Evolutionary conservation across 2,329 filamentous ascomycete genomes (phyloP).

Genomic region (Stachybotrys chlorohalonatus): DNA sequence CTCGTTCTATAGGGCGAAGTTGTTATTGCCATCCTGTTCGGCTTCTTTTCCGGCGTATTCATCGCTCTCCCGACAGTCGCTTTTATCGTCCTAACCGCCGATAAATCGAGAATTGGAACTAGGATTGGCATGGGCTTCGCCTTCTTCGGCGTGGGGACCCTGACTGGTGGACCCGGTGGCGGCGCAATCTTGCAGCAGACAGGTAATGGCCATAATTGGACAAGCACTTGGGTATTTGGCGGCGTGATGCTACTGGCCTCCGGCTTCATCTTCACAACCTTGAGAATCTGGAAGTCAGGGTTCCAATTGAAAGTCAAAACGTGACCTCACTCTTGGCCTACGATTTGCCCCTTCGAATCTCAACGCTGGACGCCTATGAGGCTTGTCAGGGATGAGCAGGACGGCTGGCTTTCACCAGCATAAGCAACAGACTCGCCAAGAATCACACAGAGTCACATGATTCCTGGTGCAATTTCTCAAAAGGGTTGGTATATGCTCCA

Average conservation of each 20-base stretch:
- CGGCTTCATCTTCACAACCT: neutral
- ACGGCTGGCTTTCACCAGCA: no score
- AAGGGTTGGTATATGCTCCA: no score
- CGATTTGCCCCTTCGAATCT: no score
- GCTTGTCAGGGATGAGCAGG: no score
- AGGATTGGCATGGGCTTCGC: constrained; percentile 29
- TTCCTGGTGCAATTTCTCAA: no score
- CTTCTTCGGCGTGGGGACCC: constrained; percentile 18
- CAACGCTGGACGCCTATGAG: no score
- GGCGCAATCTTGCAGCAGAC: constrained; percentile 18
- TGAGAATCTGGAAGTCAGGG: neutral
- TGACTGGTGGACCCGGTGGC: constrained; percentile 24
- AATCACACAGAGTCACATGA: no score
- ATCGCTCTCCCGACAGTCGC: constrained; percentile 29
- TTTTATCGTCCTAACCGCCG: constrained; percentile 26
- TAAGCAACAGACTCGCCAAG: no score
- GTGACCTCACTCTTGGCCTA: neutral
- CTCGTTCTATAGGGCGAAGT: neutral
- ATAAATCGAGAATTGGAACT: constrained; percentile 31
- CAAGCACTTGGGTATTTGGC: constrained; percentile 10
- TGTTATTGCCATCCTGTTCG: constrained; percentile 20
- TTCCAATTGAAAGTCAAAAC: neutral
- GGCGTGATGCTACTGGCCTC: neutral
- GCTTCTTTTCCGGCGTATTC: constrained; percentile 33
- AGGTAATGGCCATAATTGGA: constrained; percentile 12